Evolutionary conservation across 2,329 filamentous ascomycete species (phyloP).

Genomic region (Davidsoniella virescens): DNA sequence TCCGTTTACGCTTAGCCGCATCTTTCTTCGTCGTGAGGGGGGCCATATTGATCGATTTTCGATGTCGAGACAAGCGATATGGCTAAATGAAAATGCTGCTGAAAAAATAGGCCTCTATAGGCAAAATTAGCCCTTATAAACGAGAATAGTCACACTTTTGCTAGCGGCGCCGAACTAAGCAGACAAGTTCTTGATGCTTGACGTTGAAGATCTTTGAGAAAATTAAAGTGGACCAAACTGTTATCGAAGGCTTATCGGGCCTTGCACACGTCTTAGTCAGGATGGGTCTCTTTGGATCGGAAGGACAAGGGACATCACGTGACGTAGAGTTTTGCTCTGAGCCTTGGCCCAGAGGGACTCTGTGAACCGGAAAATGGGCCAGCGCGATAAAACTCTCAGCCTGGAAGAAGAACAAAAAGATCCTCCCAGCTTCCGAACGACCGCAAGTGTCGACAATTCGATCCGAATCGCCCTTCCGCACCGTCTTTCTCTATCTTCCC

Average conservation of each 20-base stretch:
- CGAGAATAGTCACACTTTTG: neutral
- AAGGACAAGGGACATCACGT: constrained; percentile 21
- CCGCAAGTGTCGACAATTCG: constrained; percentile 22
- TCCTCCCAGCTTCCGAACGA: constrained; percentile 26
- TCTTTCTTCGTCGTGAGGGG: constrained; percentile 8
- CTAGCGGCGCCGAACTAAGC: neutral
- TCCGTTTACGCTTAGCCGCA: constrained; percentile 36
- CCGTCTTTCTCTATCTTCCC: neutral
- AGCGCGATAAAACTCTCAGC: constrained; percentile 33
- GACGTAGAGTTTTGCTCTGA: constrained; percentile 21
- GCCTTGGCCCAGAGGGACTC: constrained; percentile 1
- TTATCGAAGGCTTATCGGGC: constrained; percentile 2
- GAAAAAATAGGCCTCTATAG: no score
- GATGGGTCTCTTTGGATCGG: constrained; percentile 1
- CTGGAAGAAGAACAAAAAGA: constrained; percentile 13
- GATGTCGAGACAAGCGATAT: neutral
- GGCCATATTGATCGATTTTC: constrained; percentile 9
- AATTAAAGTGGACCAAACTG: constrained; percentile 15
- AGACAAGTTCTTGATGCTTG: neutral
- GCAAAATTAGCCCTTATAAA: neutral
- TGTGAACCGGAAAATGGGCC: constrained; percentile 11
- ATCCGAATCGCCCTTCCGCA: constrained; percentile 20
- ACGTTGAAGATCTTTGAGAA: constrained; percentile 14
- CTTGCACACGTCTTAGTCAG: neutral
- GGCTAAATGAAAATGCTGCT: neutral